Conservation (phyloP, 2,329 filamentous ascomycete genomes). For the Fusarium foetens region DNA sequence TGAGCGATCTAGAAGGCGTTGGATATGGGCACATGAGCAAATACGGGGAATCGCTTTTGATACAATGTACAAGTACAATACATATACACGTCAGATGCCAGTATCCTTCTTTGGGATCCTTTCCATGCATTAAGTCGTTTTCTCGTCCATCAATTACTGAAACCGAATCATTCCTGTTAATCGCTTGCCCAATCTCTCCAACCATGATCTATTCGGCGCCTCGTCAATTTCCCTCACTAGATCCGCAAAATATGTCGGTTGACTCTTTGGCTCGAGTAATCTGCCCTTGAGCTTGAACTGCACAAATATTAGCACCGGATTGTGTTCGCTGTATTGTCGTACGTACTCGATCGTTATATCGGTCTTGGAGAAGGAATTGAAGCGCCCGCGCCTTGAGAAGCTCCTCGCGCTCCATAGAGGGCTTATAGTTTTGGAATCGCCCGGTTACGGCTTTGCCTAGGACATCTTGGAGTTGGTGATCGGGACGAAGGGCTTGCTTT, state of each 20-base stretch:
- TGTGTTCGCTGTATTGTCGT: background rate
- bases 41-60: conserved; percentile 36
- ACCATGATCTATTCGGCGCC: conserved; percentile 66
- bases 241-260: conserved; percentile 72
- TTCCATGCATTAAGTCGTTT: conserved; percentile 19
- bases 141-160: conserved; percentile 50
- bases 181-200: conserved; percentile 62
- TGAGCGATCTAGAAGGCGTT: conserved; percentile 21
- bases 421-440: conserved; percentile 48
- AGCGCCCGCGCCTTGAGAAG: conserved; percentile 68
- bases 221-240: conserved; percentile 71
- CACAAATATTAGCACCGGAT: conserved; percentile 10
- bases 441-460: conserved; percentile 54
- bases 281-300: conserved; percentile 57
- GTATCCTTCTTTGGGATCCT: conserved; percentile 33
- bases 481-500: conserved; percentile 69
- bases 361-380: conserved; percentile 67
- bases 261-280: conserved; percentile 67
- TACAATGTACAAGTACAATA: conserved; percentile 43
- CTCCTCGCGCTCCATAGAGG: conserved; percentile 58
- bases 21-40: conserved; percentile 10
- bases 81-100: conserved; percentile 38
- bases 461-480: conserved; percentile 69
- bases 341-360: conserved; percentile 66
- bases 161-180: conserved; percentile 70